A percentile compares a stretch with the other conserved stretches of the same genome.
phyloP scores from a whole-genome alignment of 192 early-diverging fungal genomes.

The Umbelopsis sp. region DNA sequence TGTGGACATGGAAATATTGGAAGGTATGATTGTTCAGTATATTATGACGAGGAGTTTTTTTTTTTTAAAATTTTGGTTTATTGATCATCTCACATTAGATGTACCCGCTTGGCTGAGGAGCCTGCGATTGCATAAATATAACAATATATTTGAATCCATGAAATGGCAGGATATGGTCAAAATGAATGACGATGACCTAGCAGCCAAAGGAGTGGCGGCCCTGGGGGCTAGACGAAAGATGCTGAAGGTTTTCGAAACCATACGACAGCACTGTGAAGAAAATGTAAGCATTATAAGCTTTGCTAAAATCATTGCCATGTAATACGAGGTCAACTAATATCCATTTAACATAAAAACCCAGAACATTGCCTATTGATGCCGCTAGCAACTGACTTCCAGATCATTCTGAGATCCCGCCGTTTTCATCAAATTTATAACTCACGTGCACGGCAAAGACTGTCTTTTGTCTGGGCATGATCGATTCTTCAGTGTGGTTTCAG shows the following conservation, averaged over 20 bases:
- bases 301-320: background rate
- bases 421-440: too few species aligned
- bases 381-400: too few species aligned
- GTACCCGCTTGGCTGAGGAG: slow-evolving; percentile 93
- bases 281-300: slow-evolving; percentile 27
- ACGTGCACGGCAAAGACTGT: too few species aligned
- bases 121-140: slow-evolving; percentile 96
- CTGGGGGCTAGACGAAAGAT: slow-evolving; percentile 95
- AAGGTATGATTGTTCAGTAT: slow-evolving; percentile 48
- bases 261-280: slow-evolving; percentile 43
- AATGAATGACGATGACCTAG: slow-evolving; percentile 79
- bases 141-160: slow-evolving; percentile 81
- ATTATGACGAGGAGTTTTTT: background rate
- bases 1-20: slow-evolving; percentile 70
- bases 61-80: background rate
- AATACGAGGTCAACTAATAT: background rate
- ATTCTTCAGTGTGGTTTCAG: background rate
- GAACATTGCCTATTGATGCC: slow-evolving; percentile 8
- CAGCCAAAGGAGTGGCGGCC: slow-evolving; percentile 84
- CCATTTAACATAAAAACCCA: background rate
- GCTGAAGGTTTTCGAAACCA: slow-evolving; percentile 91
- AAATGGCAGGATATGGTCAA: slow-evolving; percentile 89
- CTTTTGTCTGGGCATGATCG: too few species aligned
- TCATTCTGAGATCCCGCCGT: too few species aligned
- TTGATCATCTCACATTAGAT: slow-evolving; percentile 50